Base-by-base conservation (phyloP, 352 stramenopile species). In the Ophiocytium majus region DNA sequence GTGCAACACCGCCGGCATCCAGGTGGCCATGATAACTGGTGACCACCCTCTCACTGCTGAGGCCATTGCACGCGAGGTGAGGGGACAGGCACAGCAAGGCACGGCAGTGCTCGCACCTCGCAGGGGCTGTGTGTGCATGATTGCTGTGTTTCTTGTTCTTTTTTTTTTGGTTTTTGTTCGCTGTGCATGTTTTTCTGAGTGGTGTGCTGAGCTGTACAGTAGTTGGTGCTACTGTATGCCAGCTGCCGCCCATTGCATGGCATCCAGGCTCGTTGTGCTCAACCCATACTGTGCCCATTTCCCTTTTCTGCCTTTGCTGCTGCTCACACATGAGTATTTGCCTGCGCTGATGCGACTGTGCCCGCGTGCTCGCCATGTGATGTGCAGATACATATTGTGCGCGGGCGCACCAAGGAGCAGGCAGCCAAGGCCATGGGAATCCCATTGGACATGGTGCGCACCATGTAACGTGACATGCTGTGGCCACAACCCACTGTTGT, bases 21-120 rank as follows among this genome's bases (percentile, higher is more conserved):
- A 93, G 36, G 95, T 98, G 17, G 96, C 97, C 84, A 98, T 98
- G 95, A 93, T 98, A 63, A 98, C 95, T 10, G 95, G 95, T 35
- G 95, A 98, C 64, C 93, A 97, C 87, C 94, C 94, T 1, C 90
- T 97, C 31, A 98, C 95, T 0, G 95, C 95, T 10, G 94, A 96
- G 85, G 94, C 95, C 9, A 98, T 98, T 86, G 95, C 95, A 0
- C 92, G 96, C 81, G 95, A 97, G 83, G 93, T 98, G 19, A 71
- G 57, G 23, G 28, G 28, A 71, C 23, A 71, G 57, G n/a, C n/a
- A n/a, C n/a, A n/a, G n/a, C n/a, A n/a, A n/a, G 17, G n/a, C n/a
- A n/a, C n/a, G n/a, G n/a, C n/a, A n/a, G n/a, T n/a, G n/a, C n/a
- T n/a, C n/a, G n/a, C n/a, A n/a, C n/a, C n/a, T n/a, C n/a, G n/a